Percentiles rank a stretch among this genome's conserved stretches.
Evolutionary conservation across 495 filamentous ascomycete species (phyloP).

Genomic region (Neurospora tetrasperma): DNA sequence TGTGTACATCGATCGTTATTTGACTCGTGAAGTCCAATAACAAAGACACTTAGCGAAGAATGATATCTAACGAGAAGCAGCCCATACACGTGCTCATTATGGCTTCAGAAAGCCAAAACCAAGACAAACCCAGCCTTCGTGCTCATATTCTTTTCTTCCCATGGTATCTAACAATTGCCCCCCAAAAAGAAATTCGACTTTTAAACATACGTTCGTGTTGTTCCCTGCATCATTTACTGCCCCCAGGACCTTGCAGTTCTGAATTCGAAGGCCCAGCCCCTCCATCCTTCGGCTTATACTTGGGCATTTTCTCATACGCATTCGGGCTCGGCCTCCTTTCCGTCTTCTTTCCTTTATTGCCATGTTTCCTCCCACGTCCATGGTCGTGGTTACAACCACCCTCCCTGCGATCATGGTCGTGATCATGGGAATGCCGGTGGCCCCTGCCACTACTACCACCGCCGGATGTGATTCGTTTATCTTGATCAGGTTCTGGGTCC

Average conservation of each 20-base stretch:
- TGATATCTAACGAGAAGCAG: background rate
- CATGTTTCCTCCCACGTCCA: slow-evolving; percentile 16
- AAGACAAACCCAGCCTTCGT: background rate
- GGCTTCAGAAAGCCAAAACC: background rate
- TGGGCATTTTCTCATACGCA: slow-evolving; percentile 90
- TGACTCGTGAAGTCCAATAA: background rate
- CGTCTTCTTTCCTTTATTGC: slow-evolving; percentile 28
- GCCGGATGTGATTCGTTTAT: slow-evolving; percentile 2
- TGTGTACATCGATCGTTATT: background rate
- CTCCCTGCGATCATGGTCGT: slow-evolving; percentile 30
- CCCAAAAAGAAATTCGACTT: no score
- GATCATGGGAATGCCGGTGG: slow-evolving; percentile 12
- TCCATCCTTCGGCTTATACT: slow-evolving; percentile 30
- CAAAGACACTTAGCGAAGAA: background rate
- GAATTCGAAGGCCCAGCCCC: background rate
- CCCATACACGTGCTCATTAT: background rate
- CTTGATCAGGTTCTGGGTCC: slow-evolving; percentile 27
- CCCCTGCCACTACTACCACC: slow-evolving; percentile 5
- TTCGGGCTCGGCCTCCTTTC: slow-evolving; percentile 69
- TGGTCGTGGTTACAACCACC: slow-evolving; percentile 30
- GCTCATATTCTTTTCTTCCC: background rate
- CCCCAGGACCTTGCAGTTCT: background rate
- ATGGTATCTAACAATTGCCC: background rate
- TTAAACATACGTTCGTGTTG: no score
- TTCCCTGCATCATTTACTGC: background rate